Conservation (phyloP, 2,329 filamentous ascomycete species). For the Aspergillus pseudoviridinutans region DNA sequence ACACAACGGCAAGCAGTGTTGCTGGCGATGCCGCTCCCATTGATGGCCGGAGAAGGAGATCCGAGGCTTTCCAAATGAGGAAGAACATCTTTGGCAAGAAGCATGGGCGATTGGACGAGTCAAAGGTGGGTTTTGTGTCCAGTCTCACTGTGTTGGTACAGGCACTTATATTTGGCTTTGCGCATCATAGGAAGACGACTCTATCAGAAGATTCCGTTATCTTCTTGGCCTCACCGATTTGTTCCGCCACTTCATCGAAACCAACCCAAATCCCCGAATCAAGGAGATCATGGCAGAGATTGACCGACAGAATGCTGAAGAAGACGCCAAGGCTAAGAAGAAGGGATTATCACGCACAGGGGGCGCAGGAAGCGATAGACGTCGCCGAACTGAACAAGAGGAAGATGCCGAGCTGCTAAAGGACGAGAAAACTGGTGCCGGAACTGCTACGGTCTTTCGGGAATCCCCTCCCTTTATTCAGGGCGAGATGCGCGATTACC, state of each 20-base stretch:
- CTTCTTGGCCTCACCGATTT: constrained; percentile 91
- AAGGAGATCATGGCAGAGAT: constrained; percentile 92
- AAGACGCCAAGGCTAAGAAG: constrained; percentile 67
- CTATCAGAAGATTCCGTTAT: constrained; percentile 89
- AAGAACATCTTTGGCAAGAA: constrained; percentile 94
- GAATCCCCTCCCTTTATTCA: constrained; percentile 90
- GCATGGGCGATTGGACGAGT: constrained; percentile 85
- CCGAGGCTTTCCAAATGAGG: constrained; percentile 82
- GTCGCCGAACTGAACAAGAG: constrained; percentile 90
- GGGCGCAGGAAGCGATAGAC: constrained; percentile 72
- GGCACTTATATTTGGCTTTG: constrained; percentile 12
- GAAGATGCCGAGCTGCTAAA: constrained; percentile 85
- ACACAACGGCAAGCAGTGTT: constrained; percentile 76
- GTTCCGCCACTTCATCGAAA: constrained; percentile 98
- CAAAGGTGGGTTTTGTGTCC: constrained; percentile 61
- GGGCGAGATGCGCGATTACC: constrained; percentile 91
- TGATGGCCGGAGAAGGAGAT: constrained; percentile 80
- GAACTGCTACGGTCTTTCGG: constrained; percentile 84
- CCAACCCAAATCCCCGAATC: constrained; percentile 91
- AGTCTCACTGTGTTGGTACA: background rate
- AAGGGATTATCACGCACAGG: constrained; percentile 76
- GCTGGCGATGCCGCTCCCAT: constrained; percentile 62
- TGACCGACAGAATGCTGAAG: constrained; percentile 80
- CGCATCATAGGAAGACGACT: constrained; percentile 75
- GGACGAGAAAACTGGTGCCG: constrained; percentile 83